These are phyloP conservation scores for Fallopia convolvulus DNA, from an alignment of 148 eudicot species.

Conservation along the genomic window DNA sequence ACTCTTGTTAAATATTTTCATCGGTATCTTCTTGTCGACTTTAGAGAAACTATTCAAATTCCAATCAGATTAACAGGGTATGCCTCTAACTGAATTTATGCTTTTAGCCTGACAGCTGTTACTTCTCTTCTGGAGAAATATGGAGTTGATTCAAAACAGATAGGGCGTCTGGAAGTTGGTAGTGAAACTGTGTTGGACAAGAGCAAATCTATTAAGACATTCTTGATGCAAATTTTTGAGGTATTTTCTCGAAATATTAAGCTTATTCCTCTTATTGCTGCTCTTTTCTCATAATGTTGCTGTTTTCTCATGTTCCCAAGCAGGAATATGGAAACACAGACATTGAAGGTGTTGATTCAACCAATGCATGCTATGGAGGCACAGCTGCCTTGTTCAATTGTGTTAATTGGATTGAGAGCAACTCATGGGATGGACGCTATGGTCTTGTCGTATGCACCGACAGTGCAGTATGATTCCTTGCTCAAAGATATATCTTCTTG, in stretches of 20 bases:
- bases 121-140: slow-evolving; percentile 85
- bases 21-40: background rate
- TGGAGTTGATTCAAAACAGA: slow-evolving; percentile 61
- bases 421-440: slow-evolving; percentile 97
- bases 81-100: background rate
- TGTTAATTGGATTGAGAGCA: slow-evolving; percentile 97
- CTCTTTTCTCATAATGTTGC: slow-evolving; percentile 7
- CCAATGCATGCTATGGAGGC: slow-evolving; percentile 99
- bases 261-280: background rate
- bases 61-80: background rate
- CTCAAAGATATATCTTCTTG: background rate
- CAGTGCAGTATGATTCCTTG: slow-evolving; percentile 66
- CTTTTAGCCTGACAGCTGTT: slow-evolving; percentile 82
- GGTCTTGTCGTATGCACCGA: slow-evolving; percentile 97
- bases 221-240: slow-evolving; percentile 95
- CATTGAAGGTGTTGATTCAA: slow-evolving; percentile 96
- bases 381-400: slow-evolving; percentile 96
- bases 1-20: too few species aligned
- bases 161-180: slow-evolving; percentile 96
- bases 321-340: slow-evolving; percentile 88
- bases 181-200: slow-evolving; percentile 98
- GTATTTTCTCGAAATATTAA: slow-evolving; percentile 18
- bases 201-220: slow-evolving; percentile 98
- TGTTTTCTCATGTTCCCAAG: slow-evolving; percentile 14
- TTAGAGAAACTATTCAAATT: background rate